Base-by-base conservation (phyloP, 768 basidiomycete species). In the Pleurotus djamor region DNA sequence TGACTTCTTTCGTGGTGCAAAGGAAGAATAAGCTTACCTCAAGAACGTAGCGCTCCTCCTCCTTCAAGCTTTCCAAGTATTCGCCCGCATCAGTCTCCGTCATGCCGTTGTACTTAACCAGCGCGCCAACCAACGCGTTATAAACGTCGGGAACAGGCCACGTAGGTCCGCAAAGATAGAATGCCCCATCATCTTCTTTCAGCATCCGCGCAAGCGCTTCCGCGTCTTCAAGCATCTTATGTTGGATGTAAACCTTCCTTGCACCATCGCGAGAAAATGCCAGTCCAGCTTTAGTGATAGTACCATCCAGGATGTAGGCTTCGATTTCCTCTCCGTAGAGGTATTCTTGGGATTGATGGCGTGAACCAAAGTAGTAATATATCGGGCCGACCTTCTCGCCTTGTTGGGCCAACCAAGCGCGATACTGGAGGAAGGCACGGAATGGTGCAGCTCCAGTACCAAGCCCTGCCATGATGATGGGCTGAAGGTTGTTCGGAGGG, bases 61-160 rank as follows among this genome's bases (percentile, higher is more conserved):
- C 96, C 77, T 99, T 97, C 67, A 96, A 73, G 48, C 86, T 79
- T 75, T 98, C 96, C 33, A 99, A 76, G 71, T 87, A 94, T 56
- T 83, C 83, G 41, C 88, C 92, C 2, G 96, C 97, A 38, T 78
- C 70, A 58, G 83, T 79, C 48, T 79, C 74, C 10, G 85, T 81
- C 69, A 84, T 77, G 13, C 86, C 86, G 61, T 88, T 86, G 67
- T 87, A 86, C 69, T 86, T 85, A 32, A 82, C 82, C 62, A 98
- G 76, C 2, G 94, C 91, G 16, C 85, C 85, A 17, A 96, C 88
- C 51, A 99, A 79, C 0, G 97, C 92, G 72, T 96, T 90, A 67
- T 92, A 96, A 4, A 99, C 94, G 68, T 98, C 97, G 1, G 97
- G 95, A 17, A 98, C 96, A n/a, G 97, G 97, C 96, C 96, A 97